These are phyloP conservation scores for Penstemon eatonii DNA, from an alignment of 257 asterid genomes.

Conservation along the genomic window DNA sequence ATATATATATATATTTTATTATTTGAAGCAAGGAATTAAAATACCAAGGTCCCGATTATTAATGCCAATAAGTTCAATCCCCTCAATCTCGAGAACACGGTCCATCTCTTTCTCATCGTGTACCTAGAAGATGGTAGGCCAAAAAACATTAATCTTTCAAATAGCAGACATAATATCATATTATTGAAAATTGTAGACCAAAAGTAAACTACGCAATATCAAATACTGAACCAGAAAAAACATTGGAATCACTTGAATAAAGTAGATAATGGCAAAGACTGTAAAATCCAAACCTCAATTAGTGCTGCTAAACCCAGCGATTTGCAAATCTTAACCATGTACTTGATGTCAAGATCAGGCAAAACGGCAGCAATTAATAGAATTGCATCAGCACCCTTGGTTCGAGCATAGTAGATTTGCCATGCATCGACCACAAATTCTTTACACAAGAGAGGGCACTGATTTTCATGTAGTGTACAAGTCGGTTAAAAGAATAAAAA, in stretches of 20 bases:
- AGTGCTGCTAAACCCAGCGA: conserved; percentile 75
- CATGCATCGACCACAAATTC: conserved; percentile 85
- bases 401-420: conserved; percentile 86
- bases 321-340: conserved; percentile 86
- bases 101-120: conserved; percentile 93
- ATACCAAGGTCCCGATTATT: conserved; percentile 87
- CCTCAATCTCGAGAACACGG: conserved; percentile 72
- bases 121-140: conserved; percentile 51
- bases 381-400: conserved; percentile 90
- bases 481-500: conserved; percentile 23
- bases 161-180: neutral
- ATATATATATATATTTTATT: too few relatives aligned
- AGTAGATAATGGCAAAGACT: neutral
- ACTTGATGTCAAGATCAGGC: conserved; percentile 84
- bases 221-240: too few relatives aligned
- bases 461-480: conserved; percentile 29
- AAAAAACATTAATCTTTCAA: conserved; percentile 13
- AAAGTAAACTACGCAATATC: too few relatives aligned
- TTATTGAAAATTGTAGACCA: too few relatives aligned
- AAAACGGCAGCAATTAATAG: conserved; percentile 79
- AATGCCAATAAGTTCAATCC: conserved; percentile 83
- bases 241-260: too few relatives aligned
- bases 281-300: conserved; percentile 63
- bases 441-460: conserved; percentile 94
- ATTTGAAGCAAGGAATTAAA: neutral